A percentile compares a stretch with the other conserved stretches of the same genome.
These are phyloP conservation scores for Trichoderma koningii DNA, from an alignment of 2,329 filamentous ascomycete genomes.

Conservation along the genomic window DNA sequence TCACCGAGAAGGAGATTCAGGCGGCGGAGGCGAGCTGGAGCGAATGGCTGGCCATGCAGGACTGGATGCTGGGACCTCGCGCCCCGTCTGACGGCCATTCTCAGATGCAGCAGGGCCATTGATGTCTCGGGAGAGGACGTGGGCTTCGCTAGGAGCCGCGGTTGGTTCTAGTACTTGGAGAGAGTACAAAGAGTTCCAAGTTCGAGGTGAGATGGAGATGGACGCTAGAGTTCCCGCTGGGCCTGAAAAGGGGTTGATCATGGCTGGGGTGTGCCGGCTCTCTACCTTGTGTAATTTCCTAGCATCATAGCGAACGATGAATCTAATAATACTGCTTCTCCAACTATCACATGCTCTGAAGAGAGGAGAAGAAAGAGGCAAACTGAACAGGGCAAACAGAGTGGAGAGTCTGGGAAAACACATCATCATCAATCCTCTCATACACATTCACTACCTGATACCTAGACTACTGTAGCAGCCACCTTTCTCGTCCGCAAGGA, in stretches of 20 bases:
- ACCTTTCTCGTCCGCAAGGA: too few relatives aligned
- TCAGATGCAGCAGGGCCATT: constrained; percentile 39
- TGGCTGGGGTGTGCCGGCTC: background rate
- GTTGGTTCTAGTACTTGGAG: background rate
- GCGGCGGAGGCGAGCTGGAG: constrained; percentile 85
- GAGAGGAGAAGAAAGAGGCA: too few relatives aligned
- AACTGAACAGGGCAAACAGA: too few relatives aligned
- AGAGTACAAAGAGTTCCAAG: background rate
- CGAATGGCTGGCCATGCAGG: constrained; percentile 94
- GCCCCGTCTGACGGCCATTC: constrained; percentile 52
- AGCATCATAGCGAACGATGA: background rate
- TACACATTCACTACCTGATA: too few relatives aligned
- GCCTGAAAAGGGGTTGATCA: background rate
- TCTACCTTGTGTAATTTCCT: background rate
- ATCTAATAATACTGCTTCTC: constrained; percentile 10
- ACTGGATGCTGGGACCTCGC: constrained; percentile 94
- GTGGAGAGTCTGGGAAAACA: too few relatives aligned
- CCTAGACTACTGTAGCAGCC: too few relatives aligned
- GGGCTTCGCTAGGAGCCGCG: background rate
- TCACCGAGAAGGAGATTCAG: constrained; percentile 77
- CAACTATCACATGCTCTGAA: background rate
- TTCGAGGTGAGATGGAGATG: background rate
- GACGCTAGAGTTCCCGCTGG: background rate
- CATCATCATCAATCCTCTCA: too few relatives aligned
- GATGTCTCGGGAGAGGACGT: background rate